Percentiles rank a stretch among this genome's conserved stretches.
These are phyloP conservation scores for Boletus rubropictus DNA, from an alignment of 768 basidiomycete genomes.

Conservation along the genomic window DNA sequence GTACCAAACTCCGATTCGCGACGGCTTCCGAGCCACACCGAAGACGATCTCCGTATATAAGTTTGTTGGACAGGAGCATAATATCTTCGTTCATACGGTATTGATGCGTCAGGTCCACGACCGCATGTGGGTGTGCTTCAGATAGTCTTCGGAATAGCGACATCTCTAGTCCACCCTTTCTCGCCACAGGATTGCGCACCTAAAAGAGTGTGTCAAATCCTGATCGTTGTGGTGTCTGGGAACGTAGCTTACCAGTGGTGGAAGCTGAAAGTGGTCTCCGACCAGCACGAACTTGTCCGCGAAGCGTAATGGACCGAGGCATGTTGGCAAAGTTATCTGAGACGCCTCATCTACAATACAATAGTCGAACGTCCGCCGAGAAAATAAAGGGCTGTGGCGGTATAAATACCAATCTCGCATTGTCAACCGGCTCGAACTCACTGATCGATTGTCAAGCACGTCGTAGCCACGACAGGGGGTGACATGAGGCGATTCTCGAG, in stretches of 20 bases:
- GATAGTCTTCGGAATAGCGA: constrained; percentile 88
- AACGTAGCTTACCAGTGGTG: constrained; percentile 65
- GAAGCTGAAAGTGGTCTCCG: constrained; percentile 96
- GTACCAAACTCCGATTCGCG: constrained; percentile 48
- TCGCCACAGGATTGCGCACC: constrained; percentile 78
- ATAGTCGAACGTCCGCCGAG: constrained; percentile 82
- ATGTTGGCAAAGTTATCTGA: constrained; percentile 93
- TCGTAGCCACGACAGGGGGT: constrained; percentile 93
- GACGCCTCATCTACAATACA: constrained; percentile 99
- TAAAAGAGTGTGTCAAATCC: constrained; percentile 26
- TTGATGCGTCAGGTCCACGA: constrained; percentile 81
- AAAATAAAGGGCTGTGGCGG: constrained; percentile 67
- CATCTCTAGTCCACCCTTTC: constrained; percentile 80
- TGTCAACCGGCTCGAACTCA: constrained; percentile 36
- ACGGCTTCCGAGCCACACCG: constrained; percentile 73
- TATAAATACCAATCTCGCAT: constrained; percentile 4
- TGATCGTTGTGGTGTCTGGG: neutral
- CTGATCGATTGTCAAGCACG: constrained; percentile 93
- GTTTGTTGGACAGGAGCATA: constrained; percentile 82
- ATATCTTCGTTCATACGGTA: constrained; percentile 98
- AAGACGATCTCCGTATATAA: constrained; percentile 77
- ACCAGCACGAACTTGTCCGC: constrained; percentile 91
- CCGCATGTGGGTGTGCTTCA: constrained; percentile 78
- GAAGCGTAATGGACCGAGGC: constrained; percentile 86
- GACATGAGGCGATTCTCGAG: constrained; percentile 77